Conservation (phyloP, 2,329 filamentous ascomycete genomes). For the Trichophyton verrucosum region DNA sequence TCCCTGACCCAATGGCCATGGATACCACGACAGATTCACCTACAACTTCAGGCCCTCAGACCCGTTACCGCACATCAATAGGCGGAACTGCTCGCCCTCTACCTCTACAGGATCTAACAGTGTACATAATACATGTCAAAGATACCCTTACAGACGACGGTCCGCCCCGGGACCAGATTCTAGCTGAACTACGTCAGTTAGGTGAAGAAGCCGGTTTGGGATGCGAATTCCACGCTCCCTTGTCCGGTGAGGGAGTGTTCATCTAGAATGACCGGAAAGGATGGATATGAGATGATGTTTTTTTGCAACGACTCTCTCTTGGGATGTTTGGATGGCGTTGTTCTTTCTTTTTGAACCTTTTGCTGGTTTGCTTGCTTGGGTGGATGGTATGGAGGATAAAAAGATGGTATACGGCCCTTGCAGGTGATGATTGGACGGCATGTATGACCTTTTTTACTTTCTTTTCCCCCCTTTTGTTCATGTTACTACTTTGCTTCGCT, state of each 20-base stretch:
- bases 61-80: neutral
- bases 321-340: neutral
- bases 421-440: neutral
- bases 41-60: neutral
- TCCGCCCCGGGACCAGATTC: slow-evolving; percentile 51
- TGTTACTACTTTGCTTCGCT: neutral
- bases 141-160: slow-evolving; percentile 65
- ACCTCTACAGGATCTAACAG: slow-evolving; percentile 58
- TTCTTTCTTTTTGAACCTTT: neutral
- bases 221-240: slow-evolving; percentile 65
- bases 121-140: slow-evolving; percentile 91
- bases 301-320: neutral
- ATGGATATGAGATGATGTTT: neutral
- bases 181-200: slow-evolving; percentile 54
- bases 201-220: slow-evolving; percentile 57
- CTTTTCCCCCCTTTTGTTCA: neutral
- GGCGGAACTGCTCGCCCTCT: slow-evolving; percentile 10
- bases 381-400: neutral
- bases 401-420: neutral
- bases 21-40: neutral
- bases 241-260: slow-evolving; percentile 47
- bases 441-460: neutral
- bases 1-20: neutral
- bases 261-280: slow-evolving; percentile 14
- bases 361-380: too few species aligned